Percentiles rank a stretch among this genome's conserved stretches.
Evolutionary conservation across 306 rosid genomes (phyloP).

Genomic region (Herpetospermum pedunculosum): DNA sequence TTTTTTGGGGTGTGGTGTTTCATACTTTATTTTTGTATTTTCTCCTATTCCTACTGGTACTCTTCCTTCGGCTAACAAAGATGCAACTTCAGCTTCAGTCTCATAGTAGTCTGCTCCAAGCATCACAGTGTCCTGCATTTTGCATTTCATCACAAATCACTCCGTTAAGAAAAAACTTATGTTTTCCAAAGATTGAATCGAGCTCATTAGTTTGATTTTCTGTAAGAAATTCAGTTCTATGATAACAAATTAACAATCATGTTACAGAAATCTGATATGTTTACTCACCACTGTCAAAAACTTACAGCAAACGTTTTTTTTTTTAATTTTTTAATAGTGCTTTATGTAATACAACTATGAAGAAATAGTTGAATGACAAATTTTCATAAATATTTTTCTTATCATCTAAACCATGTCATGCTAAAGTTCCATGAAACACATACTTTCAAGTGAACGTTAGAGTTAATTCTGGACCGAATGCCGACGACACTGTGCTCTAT

Average conservation of each 20-base stretch:
- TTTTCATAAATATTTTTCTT: neutral
- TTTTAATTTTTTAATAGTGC: too few relatives aligned
- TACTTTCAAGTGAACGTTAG: slow-evolving; percentile 79
- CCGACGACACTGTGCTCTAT: slow-evolving; percentile 94
- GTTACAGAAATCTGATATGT: neutral
- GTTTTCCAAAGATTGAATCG: neutral
- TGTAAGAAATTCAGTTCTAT: neutral
- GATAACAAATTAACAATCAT: neutral
- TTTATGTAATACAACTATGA: neutral
- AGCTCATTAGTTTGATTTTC: neutral
- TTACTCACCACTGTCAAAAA: neutral
- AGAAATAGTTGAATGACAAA: neutral
- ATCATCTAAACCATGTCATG: neutral
- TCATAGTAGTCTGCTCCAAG: slow-evolving; percentile 93
- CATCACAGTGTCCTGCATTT: slow-evolving; percentile 80
- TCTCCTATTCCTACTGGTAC: slow-evolving; percentile 92
- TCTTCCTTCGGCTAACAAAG: slow-evolving; percentile 69
- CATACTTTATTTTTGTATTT: slow-evolving; percentile 67
- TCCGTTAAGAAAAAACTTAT: neutral
- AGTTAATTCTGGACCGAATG: slow-evolving; percentile 72
- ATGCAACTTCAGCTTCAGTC: slow-evolving; percentile 46
- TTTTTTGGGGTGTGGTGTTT: neutral
- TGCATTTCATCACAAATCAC: neutral
- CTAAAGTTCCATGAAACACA: slow-evolving; percentile 6
- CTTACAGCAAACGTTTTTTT: neutral